Evolutionary conservation across 2,329 filamentous ascomycete genomes (phyloP).

Genomic region (Hymenoscyphus linearis): DNA sequence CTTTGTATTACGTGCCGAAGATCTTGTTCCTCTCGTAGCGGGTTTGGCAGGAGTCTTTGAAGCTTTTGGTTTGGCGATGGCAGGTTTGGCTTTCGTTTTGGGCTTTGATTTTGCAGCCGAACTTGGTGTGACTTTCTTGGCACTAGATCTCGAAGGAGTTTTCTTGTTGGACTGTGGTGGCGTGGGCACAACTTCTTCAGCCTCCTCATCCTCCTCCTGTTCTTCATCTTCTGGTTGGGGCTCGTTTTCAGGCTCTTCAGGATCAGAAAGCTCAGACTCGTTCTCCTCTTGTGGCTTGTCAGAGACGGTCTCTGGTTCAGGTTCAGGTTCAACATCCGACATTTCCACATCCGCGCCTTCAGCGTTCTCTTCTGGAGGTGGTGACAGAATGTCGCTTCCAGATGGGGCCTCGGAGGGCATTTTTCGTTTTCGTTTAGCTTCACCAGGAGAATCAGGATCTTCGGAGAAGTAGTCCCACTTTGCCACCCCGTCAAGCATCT

Average conservation of each 20-base stretch:
- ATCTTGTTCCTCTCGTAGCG: slow-evolving; percentile 10
- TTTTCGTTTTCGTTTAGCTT: neutral
- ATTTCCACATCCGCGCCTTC: slow-evolving; percentile 9
- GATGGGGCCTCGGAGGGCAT: neutral
- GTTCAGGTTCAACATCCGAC: slow-evolving; percentile 4
- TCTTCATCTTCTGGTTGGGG: slow-evolving; percentile 27
- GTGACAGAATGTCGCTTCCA: neutral
- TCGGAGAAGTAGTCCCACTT: slow-evolving; percentile 29
- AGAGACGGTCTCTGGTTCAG: slow-evolving; percentile 2
- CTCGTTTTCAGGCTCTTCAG: slow-evolving; percentile 7
- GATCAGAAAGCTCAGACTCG: slow-evolving; percentile 4
- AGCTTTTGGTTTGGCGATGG: neutral
- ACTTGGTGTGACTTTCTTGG: slow-evolving; percentile 3
- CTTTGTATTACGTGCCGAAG: neutral
- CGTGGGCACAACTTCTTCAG: slow-evolving; percentile 19
- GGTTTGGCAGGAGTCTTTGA: slow-evolving; percentile 1
- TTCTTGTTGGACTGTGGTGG: slow-evolving; percentile 14
- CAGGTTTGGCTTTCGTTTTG: slow-evolving; percentile 1
- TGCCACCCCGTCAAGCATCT: slow-evolving; percentile 33
- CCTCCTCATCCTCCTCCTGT: slow-evolving; percentile 29
- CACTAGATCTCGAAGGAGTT: slow-evolving; percentile 5
- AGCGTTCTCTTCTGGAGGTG: slow-evolving; percentile 17
- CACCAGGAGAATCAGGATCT: slow-evolving; percentile 28
- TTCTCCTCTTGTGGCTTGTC: slow-evolving; percentile 6
- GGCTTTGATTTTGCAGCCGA: neutral